Evolutionary conservation across 768 basidiomycete genomes (phyloP).

Genomic region (Panus rudis): DNA sequence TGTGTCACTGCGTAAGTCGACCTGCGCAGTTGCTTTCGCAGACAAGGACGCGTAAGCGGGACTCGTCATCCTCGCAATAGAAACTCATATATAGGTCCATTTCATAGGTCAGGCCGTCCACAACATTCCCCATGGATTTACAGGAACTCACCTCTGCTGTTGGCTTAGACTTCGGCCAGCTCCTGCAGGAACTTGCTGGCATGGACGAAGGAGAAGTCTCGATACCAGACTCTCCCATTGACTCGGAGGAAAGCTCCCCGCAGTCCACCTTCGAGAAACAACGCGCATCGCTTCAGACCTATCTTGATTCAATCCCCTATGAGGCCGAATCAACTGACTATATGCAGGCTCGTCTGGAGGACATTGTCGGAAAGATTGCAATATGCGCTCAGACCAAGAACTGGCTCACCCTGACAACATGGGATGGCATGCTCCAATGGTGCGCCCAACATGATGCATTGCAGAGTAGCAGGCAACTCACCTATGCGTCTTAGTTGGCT

Average conservation of each 20-base stretch:
- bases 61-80: slow-evolving; percentile 13
- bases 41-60: slow-evolving; percentile 19
- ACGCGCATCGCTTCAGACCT: slow-evolving; percentile 52
- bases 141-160: background rate
- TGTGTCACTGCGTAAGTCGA: too few relatives aligned
- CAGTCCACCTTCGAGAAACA: slow-evolving; percentile 45
- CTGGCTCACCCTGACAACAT: slow-evolving; percentile 66
- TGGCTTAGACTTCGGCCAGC: slow-evolving; percentile 2
- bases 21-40: slow-evolving; percentile 6
- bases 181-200: background rate
- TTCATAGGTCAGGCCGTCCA: slow-evolving; percentile 8
- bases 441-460: slow-evolving; percentile 22
- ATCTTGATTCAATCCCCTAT: slow-evolving; percentile 66
- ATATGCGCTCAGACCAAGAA: slow-evolving; percentile 70
- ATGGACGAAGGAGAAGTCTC: slow-evolving; percentile 61
- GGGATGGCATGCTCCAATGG: slow-evolving; percentile 81
- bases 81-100: slow-evolving; percentile 6
- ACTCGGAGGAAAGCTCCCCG: slow-evolving; percentile 21
- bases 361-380: slow-evolving; percentile 60
- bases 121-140: slow-evolving; percentile 1
- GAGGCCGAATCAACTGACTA: slow-evolving; percentile 61
- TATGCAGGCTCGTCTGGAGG: slow-evolving; percentile 64
- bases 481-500: slow-evolving; percentile 51
- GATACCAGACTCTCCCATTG: slow-evolving; percentile 35
- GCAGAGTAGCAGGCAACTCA: background rate